Evolutionary conservation across 345 rosid species (phyloP), one percentile per base, ranked within the genome.

Genomic region (Microcos paniculata): DNA sequence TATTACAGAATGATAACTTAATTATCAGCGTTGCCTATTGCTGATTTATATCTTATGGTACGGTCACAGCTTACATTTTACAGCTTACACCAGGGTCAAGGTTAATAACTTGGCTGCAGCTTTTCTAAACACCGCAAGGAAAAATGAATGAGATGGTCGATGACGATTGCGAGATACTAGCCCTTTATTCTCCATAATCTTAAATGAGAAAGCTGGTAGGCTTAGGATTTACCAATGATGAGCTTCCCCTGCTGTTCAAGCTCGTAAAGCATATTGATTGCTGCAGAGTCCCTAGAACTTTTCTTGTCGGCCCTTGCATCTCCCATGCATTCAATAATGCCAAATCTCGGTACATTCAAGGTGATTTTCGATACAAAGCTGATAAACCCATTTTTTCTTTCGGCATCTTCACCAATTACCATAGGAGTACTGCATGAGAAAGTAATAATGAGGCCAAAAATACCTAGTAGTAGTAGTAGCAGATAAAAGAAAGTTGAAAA

Each of bases 271-370:
- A 91, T 52, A 26, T 73, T 61, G 5, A 90, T 77, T 7, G 92
- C 91, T 19, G 99, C 99, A 16, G 94, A 89, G 82, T 93, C 99
- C 0, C 35, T 88, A 0, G 98, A 90, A 55, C 91, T 85, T 78
- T 92, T 93, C 90, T 96, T 96, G 79, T 96, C 96, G 13, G 95
- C 87, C 79, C 82, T 90, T 26, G 87, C 82, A 28, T 87, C 90
- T 48, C 99, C 97, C 0, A 76, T 57, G 74, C 86, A 87, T 77
- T 81, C 80, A 38, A 89, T 77, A 33, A 38, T 51, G n/a, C 94
- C 94, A 8, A 38, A 78, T 13, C 69, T 69, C 0, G 97, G 93
- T 64, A 93, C 74, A 65, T 78, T 85, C 84, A 93, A 43, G 12
- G 82, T 72, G 67, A 87, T 71, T 30, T 69, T 88, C 13, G 99